Percentiles rank a stretch among this genome's conserved stretches.
Conservation (phyloP, 106 monocot species). For the Triglochin maritima region DNA sequence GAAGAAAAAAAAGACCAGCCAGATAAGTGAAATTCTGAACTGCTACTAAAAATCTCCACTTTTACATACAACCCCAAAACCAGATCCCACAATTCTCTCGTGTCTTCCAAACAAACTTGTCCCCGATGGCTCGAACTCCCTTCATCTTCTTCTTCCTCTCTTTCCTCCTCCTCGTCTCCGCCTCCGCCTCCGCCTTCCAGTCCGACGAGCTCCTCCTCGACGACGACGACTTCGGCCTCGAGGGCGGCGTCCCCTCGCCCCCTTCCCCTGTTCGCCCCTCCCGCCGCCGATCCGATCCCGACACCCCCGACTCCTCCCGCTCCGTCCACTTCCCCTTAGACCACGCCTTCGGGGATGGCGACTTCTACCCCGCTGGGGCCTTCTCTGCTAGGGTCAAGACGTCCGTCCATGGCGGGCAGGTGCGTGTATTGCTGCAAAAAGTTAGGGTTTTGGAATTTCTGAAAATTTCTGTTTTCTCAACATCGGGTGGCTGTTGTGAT, state of each 20-base stretch:
- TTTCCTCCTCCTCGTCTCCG: slow-evolving; percentile 10
- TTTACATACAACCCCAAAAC: no score
- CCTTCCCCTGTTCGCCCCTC: slow-evolving; percentile 8
- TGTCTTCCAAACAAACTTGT: not conserved
- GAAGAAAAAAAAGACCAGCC: no score
- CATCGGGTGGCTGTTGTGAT: no score
- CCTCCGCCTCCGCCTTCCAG: slow-evolving; percentile 29
- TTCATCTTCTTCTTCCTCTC: slow-evolving; percentile 2
- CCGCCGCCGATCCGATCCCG: slow-evolving; percentile 19
- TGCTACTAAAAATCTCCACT: no score
- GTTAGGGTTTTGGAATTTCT: not conserved
- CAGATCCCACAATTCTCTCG: no score
- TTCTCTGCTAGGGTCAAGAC: slow-evolving; percentile 90
- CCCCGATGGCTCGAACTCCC: slow-evolving; percentile 3
- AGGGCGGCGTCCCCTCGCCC: slow-evolving; percentile 15
- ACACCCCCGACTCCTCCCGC: slow-evolving; percentile 24
- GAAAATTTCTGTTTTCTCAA: not conserved
- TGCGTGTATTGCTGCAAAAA: not conserved
- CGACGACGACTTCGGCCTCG: slow-evolving; percentile 59
- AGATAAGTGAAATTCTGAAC: no score
- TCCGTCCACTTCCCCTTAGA: slow-evolving; percentile 77
- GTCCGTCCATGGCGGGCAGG: slow-evolving; percentile 54
- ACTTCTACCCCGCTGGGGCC: slow-evolving; percentile 62
- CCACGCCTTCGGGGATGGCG: slow-evolving; percentile 61
- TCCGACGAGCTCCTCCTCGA: slow-evolving; percentile 70